These are phyloP conservation scores for Pseudogymnoascus sp. DNA, from an alignment of 2,329 filamentous ascomycete genomes.

Conservation along the genomic window DNA sequence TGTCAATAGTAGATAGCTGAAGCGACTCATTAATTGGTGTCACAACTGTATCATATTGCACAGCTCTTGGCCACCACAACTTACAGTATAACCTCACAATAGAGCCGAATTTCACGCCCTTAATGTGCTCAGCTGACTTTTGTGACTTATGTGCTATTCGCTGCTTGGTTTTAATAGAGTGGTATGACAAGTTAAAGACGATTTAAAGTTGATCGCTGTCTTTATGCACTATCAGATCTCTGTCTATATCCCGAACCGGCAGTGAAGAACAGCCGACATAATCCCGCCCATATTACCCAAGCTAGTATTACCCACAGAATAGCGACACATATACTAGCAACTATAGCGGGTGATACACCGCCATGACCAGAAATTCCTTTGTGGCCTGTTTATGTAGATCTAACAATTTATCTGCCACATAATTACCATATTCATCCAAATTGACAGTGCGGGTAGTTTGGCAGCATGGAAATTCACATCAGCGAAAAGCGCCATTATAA, in stretches of 20 bases:
- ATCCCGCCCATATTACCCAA: background rate
- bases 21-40: no score
- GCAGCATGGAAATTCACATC: background rate
- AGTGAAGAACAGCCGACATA: background rate
- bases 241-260: background rate
- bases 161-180: background rate
- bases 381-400: background rate
- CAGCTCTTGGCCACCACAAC: no score
- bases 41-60: no score
- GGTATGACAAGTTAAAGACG: background rate
- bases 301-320: background rate
- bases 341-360: background rate
- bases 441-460: background rate
- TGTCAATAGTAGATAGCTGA: background rate
- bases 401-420: slow-evolving; percentile 4
- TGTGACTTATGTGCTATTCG: background rate
- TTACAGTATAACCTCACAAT: background rate
- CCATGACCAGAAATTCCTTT: background rate
- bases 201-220: background rate
- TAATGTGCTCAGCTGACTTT: background rate
- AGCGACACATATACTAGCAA: background rate
- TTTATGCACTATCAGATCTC: background rate
- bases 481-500: background rate
- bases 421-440: background rate
- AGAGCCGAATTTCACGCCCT: background rate